These are phyloP conservation scores for Saccharomycopsis synnaedendra DNA, from an alignment of 805 yeast genomes.

Conservation along the genomic window DNA sequence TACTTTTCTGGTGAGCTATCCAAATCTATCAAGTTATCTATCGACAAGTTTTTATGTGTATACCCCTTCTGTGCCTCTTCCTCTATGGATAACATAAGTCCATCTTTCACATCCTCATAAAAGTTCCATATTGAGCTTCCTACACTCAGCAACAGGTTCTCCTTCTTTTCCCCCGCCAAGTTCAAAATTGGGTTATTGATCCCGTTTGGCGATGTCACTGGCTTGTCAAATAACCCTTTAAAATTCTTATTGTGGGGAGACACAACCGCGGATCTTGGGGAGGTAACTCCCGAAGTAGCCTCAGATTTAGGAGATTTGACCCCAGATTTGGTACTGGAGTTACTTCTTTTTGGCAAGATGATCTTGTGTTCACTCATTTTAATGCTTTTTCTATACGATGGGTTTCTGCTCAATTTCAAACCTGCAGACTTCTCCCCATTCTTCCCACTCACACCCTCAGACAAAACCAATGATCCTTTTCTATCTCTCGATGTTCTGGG, in stretches of 20 bases:
- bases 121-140: constrained; percentile 16
- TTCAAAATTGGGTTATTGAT: constrained; percentile 11
- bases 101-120: constrained; percentile 16
- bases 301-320: not conserved
- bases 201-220: constrained; percentile 1
- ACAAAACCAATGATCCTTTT: not conserved
- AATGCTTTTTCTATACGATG: constrained; percentile 6
- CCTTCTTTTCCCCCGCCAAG: constrained; percentile 1
- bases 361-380: constrained; percentile 14
- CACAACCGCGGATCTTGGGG: not conserved
- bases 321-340: not conserved
- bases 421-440: not conserved
- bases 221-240: not conserved
- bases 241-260: constrained; percentile 1
- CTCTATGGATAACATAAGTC: constrained; percentile 15
- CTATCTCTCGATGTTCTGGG: not conserved
- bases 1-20: constrained; percentile 18
- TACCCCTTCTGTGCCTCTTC: constrained; percentile 3
- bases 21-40: constrained; percentile 13
- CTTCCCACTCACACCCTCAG: not conserved
- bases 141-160: not conserved
- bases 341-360: constrained; percentile 6
- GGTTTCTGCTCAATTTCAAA: constrained; percentile 3
- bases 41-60: not conserved
- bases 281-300: not conserved